A percentile compares a stretch with the other conserved stretches of the same genome.
Evolutionary conservation across 257 asterid genomes (phyloP).

Genomic region (Avicennia marina): DNA sequence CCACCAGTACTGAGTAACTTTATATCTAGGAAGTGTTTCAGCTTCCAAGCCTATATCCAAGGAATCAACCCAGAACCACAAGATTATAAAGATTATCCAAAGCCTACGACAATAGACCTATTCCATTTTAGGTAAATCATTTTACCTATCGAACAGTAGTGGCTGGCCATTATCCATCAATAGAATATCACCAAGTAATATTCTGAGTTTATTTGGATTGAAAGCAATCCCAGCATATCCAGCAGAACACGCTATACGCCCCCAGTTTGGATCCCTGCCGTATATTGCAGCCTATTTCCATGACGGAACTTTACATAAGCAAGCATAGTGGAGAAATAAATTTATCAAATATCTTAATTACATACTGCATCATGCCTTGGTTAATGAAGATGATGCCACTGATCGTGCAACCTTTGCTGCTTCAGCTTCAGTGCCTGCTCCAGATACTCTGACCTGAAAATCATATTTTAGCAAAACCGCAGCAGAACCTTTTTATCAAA

Average conservation of each 20-base stretch:
- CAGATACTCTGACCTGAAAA: constrained; percentile 70
- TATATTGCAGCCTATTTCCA: constrained; percentile 78
- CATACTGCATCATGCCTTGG: constrained; percentile 51
- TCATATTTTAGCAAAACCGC: constrained; percentile 15
- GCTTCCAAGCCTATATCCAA: too few relatives aligned
- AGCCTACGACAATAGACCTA: too few relatives aligned
- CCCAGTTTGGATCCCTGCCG: constrained; percentile 99
- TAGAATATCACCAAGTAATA: constrained; percentile 75
- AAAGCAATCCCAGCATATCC: constrained; percentile 88
- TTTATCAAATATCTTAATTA: not conserved
- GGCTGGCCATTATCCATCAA: constrained; percentile 97
- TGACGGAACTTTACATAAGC: constrained; percentile 10
- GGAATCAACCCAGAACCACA: too few relatives aligned
- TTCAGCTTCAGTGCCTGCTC: constrained; percentile 77
- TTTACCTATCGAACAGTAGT: constrained; percentile 74
- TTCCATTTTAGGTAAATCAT: too few relatives aligned
- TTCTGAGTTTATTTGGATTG: constrained; percentile 55
- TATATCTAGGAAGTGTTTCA: too few relatives aligned
- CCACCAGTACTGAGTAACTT: too few relatives aligned
- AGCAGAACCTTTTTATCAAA: not conserved
- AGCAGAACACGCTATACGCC: constrained; percentile 95
- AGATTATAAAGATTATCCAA: too few relatives aligned
- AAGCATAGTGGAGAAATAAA: constrained; percentile 1
- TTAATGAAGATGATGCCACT: constrained; percentile 89
- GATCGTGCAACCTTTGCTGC: constrained; percentile 93